phyloP scores from a whole-genome alignment of 306 rosid species.

The Luffa acutangula region DNA sequence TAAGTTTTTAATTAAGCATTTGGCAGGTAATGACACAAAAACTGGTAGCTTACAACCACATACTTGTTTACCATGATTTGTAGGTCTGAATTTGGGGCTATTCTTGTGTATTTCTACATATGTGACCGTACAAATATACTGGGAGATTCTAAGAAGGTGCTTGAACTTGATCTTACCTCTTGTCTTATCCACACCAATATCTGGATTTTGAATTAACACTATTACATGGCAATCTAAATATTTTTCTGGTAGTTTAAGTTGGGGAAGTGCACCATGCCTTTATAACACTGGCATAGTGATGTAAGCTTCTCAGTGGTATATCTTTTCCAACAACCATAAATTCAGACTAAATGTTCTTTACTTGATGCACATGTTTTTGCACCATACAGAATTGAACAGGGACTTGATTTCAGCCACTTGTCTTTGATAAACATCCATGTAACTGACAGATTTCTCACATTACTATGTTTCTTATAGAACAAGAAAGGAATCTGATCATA shows the following conservation, averaged over 20 bases:
- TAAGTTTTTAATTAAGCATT: conserved; percentile 30
- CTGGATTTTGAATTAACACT: neutral
- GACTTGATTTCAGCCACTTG: neutral
- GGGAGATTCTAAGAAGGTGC: conserved; percentile 75
- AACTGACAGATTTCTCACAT: neutral
- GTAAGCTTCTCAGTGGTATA: neutral
- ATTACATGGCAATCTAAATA: neutral
- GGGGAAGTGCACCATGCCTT: neutral
- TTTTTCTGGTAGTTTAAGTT: neutral
- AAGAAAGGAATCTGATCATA: neutral
- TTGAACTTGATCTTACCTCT: neutral
- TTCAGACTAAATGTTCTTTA: neutral
- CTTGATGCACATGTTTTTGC: neutral
- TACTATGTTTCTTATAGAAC: neutral
- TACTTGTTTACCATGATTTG: conserved; percentile 12
- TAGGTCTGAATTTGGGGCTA: conserved; percentile 84
- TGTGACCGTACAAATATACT: conserved; percentile 79
- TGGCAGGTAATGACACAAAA: conserved; percentile 4
- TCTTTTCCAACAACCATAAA: neutral
- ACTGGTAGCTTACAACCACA: conserved; percentile 7
- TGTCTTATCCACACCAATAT: conserved; percentile 6
- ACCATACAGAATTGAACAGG: neutral
- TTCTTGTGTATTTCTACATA: conserved; percentile 72
- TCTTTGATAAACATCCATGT: neutral
- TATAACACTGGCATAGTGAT: neutral